phyloP scores from a whole-genome alignment of 495 filamentous ascomycete genomes.

The Glonium stellatum region DNA sequence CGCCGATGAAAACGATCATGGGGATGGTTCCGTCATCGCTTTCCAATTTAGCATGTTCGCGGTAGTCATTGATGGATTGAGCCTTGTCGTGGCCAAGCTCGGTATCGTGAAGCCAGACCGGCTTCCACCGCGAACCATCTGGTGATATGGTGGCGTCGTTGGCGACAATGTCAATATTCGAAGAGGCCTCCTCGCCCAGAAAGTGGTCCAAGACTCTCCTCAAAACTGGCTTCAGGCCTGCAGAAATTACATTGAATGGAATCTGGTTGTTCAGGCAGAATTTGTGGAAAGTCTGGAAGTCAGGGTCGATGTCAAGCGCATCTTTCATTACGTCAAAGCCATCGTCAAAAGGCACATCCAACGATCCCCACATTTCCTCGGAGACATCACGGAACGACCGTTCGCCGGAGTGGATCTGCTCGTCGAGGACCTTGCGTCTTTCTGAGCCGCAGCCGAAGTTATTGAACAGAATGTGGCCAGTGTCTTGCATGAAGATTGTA shows the following conservation, averaged over 20 bases:
- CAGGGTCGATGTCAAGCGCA: constrained; percentile 57
- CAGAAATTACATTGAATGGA: constrained; percentile 68
- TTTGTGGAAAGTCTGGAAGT: constrained; percentile 58
- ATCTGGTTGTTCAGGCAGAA: constrained; percentile 60
- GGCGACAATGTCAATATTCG: constrained; percentile 62
- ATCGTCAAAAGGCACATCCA: constrained; percentile 64
- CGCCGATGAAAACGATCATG: constrained; percentile 69
- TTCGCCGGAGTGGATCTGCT: constrained; percentile 60
- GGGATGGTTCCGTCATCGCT: constrained; percentile 58
- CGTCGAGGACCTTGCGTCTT: constrained; percentile 52
- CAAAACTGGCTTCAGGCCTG: constrained; percentile 62
- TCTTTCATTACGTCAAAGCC: constrained; percentile 64
- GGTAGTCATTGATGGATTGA: constrained; percentile 55
- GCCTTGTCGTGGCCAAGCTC: constrained; percentile 68
- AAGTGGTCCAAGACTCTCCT: constrained; percentile 56
- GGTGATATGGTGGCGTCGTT: constrained; percentile 58
- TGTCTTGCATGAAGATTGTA: constrained; percentile 75
- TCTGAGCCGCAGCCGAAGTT: constrained; percentile 55
- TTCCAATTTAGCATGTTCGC: constrained; percentile 45
- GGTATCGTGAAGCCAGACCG: constrained; percentile 62
- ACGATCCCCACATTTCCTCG: constrained; percentile 69
- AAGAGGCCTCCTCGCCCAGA: constrained; percentile 53
- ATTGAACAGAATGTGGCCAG: constrained; percentile 68
- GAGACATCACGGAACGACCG: constrained; percentile 67
- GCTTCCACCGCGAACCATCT: constrained; percentile 59